Conservation (phyloP, 164 flowering plant genomes). For the Warburgia ugandensis region DNA sequence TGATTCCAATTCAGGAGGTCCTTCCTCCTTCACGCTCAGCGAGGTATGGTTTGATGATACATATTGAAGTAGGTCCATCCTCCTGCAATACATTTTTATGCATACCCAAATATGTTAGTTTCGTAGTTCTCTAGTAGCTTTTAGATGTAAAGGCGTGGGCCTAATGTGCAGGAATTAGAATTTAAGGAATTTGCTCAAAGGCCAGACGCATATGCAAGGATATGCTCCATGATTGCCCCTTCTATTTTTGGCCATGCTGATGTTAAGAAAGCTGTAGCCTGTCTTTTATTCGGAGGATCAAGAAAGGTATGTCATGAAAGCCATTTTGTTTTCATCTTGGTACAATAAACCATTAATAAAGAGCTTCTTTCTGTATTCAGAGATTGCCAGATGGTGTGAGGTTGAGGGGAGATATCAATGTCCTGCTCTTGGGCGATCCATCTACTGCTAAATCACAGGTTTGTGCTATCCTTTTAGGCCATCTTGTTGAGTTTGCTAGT, state of each 20-base stretch:
- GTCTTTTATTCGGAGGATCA: constrained; percentile 96
- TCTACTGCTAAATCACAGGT: constrained; percentile 99
- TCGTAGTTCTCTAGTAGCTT: too few relatives aligned
- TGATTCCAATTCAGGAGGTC: constrained; percentile 71
- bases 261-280: constrained; percentile 94
- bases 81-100: too few relatives aligned
- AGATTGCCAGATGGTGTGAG: constrained; percentile 92
- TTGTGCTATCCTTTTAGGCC: neutral
- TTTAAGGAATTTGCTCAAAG: constrained; percentile 84
- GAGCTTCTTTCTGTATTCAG: constrained; percentile 28
- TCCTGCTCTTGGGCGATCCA: constrained; percentile 92
- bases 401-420: constrained; percentile 95
- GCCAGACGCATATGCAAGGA: constrained; percentile 48
- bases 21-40: constrained; percentile 63
- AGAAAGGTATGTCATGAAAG: constrained; percentile 58
- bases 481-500: too few relatives aligned
- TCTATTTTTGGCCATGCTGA: constrained; percentile 94
- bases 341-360: too few relatives aligned
- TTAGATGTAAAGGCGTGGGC: too few relatives aligned
- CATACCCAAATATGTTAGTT: too few relatives aligned
- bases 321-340: constrained; percentile 6
- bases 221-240: constrained; percentile 93
- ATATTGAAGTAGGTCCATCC: too few relatives aligned
- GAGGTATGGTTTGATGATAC: constrained; percentile 79
- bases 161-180: constrained; percentile 69